These are phyloP conservation scores for Pseudogymnoascus sp. DNA, from an alignment of 2,329 filamentous ascomycete genomes.

Conservation along the genomic window DNA sequence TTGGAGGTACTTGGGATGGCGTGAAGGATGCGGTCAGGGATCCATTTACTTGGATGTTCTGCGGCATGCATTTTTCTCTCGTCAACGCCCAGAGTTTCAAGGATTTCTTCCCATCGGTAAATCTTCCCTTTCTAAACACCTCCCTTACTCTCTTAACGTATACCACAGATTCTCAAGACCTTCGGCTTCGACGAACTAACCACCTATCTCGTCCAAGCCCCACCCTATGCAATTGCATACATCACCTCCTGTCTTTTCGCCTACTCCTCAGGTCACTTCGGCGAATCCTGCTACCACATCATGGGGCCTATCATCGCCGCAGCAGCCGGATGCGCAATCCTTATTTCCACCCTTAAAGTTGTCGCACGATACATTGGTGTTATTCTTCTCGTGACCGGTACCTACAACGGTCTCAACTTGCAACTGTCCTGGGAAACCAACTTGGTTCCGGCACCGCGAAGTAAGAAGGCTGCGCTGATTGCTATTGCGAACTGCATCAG, in stretches of 20 bases:
- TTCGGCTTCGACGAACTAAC: constrained; percentile 23
- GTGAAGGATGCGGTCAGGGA: constrained; percentile 20
- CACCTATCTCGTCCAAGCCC: constrained; percentile 35
- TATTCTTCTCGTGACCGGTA: constrained; percentile 32
- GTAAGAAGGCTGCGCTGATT: constrained; percentile 34
- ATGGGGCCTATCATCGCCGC: too few relatives aligned
- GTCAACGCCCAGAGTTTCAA: constrained; percentile 36
- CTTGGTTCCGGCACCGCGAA: constrained; percentile 32
- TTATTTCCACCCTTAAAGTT: too few relatives aligned
- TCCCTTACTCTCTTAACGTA: constrained; percentile 11
- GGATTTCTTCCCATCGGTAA: constrained; percentile 34
- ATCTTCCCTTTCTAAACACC: background rate
- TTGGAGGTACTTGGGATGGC: too few relatives aligned
- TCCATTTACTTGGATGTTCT: constrained; percentile 34
- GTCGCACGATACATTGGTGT: constrained; percentile 24
- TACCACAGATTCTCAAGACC: constrained; percentile 21
- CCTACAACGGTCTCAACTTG: constrained; percentile 33
- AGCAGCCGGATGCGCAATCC: too few relatives aligned
- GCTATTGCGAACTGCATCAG: constrained; percentile 35
- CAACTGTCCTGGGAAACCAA: constrained; percentile 36
- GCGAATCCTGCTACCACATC: too few relatives aligned
- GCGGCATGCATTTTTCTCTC: constrained; percentile 35
- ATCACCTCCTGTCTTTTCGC: constrained; percentile 1
- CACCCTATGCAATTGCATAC: constrained; percentile 36
- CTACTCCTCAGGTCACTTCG: too few relatives aligned